A percentile compares a stretch with the other conserved stretches of the same genome.
These are phyloP conservation scores for Carex sylvatica DNA, from an alignment of 202 grass and related monocot species.

Conservation along the genomic window DNA sequence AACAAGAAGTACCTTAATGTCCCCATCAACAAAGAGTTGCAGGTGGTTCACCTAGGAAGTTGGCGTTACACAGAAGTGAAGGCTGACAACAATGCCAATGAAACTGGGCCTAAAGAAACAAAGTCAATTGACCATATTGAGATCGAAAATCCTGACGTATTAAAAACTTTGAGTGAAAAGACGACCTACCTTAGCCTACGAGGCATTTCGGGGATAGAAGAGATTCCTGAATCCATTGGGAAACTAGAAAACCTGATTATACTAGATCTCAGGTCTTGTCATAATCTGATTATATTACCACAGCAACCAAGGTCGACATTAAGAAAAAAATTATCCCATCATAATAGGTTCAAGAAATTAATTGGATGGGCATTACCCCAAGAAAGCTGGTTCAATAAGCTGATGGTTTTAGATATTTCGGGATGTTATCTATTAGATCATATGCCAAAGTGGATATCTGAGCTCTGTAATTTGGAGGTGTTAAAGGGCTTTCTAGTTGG, in stretches of 20 bases:
- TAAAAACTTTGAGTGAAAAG: slow-evolving; percentile 32
- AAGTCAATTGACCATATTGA: background rate
- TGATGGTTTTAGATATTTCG: slow-evolving; percentile 62
- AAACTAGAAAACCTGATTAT: slow-evolving; percentile 42
- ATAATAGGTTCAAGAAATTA: too few species aligned
- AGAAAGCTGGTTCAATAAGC: slow-evolving; percentile 26
- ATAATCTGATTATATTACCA: slow-evolving; percentile 51
- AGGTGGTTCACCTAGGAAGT: background rate
- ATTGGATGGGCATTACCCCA: too few species aligned
- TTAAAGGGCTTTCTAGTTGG: slow-evolving; percentile 70
- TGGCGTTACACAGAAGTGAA: background rate
- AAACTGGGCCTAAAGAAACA: background rate
- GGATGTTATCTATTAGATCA: slow-evolving; percentile 49
- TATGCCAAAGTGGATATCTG: slow-evolving; percentile 47
- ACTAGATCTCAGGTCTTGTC: slow-evolving; percentile 68
- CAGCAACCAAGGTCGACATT: slow-evolving; percentile 7
- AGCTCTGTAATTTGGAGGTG: slow-evolving; percentile 49
- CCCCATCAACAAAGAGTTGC: too few species aligned
- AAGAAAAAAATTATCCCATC: too few species aligned
- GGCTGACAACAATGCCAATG: background rate
- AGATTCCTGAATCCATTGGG: slow-evolving; percentile 46
- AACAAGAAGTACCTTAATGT: background rate
- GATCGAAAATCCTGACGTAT: background rate
- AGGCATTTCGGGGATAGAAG: slow-evolving; percentile 50
- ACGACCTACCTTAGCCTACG: slow-evolving; percentile 47